phyloP scores from a whole-genome alignment of 305 asterid genomes.

The Plantago lanceolata region DNA sequence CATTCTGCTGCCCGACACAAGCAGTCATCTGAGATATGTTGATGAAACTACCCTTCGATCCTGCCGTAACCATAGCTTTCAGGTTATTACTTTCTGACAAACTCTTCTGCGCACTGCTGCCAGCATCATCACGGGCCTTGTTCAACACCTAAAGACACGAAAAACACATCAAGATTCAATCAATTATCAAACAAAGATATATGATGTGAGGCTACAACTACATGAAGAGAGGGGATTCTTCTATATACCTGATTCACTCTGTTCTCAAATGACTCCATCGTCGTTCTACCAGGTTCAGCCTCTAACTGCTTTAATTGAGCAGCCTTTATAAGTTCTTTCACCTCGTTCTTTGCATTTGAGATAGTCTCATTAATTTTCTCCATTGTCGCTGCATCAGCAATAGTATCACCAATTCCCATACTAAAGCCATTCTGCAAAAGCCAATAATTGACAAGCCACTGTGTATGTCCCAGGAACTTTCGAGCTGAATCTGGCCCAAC shows the following conservation, averaged over 20 bases:
- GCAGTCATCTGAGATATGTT: slow-evolving; percentile 99
- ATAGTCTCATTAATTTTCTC: slow-evolving; percentile 78
- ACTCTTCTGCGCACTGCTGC: slow-evolving; percentile 97
- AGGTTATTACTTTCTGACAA: slow-evolving; percentile 95
- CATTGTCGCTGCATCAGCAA: slow-evolving; percentile 96
- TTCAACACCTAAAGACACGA: slow-evolving; percentile 69
- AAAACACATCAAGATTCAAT: slow-evolving; percentile 26
- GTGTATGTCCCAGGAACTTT: slow-evolving; percentile 96
- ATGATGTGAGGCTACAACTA: background rate
- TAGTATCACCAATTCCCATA: slow-evolving; percentile 98
- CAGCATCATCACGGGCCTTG: slow-evolving; percentile 99
- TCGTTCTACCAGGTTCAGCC: slow-evolving; percentile 98
- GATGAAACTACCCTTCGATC: slow-evolving; percentile 98
- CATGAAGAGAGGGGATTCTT: slow-evolving; percentile 5
- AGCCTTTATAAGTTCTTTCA: slow-evolving; percentile 73
- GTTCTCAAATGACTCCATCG: slow-evolving; percentile 96
- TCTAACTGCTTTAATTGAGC: slow-evolving; percentile 77
- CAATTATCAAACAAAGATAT: background rate
- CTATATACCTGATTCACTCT: slow-evolving; percentile 85
- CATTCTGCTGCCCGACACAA: slow-evolving; percentile 99
- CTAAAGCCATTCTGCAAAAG: slow-evolving; percentile 92
- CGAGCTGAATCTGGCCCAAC: slow-evolving; percentile 99
- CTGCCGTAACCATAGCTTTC: slow-evolving; percentile 99
- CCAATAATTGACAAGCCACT: slow-evolving; percentile 99
- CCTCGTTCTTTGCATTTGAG: slow-evolving; percentile 79